phyloP scores from a whole-genome alignment of 2,329 filamentous ascomycete species.

The Stagonosporopsis cucurbitacearum region DNA sequence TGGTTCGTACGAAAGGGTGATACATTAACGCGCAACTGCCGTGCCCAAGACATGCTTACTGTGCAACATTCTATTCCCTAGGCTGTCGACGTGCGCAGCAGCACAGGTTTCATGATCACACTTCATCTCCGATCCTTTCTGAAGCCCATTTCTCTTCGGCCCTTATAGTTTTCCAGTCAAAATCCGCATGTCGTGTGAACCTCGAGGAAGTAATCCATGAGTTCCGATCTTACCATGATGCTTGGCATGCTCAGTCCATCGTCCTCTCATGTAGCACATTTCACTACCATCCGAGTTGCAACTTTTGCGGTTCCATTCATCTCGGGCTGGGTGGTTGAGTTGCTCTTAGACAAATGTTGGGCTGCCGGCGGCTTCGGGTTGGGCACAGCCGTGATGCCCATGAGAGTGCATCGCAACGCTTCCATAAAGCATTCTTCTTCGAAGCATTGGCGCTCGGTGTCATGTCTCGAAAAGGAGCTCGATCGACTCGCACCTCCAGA shows the following conservation, averaged over 20 bases:
- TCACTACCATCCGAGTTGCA: neutral
- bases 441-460: constrained; percentile 4
- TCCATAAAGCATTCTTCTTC: neutral
- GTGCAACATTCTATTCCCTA: constrained; percentile 1
- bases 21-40: constrained; percentile 9
- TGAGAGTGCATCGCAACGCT: neutral
- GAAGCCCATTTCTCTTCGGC: neutral
- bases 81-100: constrained; percentile 1
- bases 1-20: neutral
- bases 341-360: neutral
- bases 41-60: neutral
- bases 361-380: constrained; percentile 2
- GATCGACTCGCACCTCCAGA: constrained; percentile 5
- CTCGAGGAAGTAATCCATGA: neutral
- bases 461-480: neutral
- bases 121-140: neutral
- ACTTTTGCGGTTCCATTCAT: neutral
- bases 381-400: constrained; percentile 1
- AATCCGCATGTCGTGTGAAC: neutral
- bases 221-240: neutral
- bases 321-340: neutral
- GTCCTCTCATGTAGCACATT: neutral
- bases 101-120: neutral
- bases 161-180: neutral
- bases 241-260: neutral